Conservation (phyloP, 805 yeast species). For the Naumovozyma dairenensis region DNA sequence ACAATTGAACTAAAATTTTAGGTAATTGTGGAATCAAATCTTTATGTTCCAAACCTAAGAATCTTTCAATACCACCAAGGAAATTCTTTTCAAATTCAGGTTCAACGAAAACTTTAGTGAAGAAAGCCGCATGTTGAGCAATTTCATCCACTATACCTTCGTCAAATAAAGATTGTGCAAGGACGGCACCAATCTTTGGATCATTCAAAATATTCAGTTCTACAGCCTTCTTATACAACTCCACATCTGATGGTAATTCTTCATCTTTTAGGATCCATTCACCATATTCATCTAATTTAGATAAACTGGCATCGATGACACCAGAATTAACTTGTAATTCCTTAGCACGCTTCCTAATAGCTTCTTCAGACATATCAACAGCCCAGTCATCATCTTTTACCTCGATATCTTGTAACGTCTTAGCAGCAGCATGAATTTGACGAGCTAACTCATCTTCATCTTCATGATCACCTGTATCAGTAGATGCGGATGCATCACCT, state of each 20-base stretch:
- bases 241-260: conserved; percentile 72
- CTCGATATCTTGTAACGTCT: conserved; percentile 49
- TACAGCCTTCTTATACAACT: conserved; percentile 79
- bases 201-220: conserved; percentile 66
- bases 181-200: conserved; percentile 75
- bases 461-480: conserved; percentile 30
- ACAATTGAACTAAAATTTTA: conserved; percentile 68
- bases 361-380: conserved; percentile 93
- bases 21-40: conserved; percentile 65
- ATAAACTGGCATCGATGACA: conserved; percentile 32
- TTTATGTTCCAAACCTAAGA: conserved; percentile 73
- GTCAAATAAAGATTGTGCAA: conserved; percentile 82
- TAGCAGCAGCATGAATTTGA: conserved; percentile 78
- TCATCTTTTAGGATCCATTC: conserved; percentile 65
- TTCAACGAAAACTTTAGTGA: conserved; percentile 56
- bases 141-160: conserved; percentile 67
- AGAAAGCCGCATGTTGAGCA: conserved; percentile 68
- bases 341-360: conserved; percentile 82
- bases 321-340: conserved; percentile 63
- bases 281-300: conserved; percentile 68
- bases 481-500: conserved; percentile 15
- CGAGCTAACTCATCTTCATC: conserved; percentile 59
- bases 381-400: conserved; percentile 94
- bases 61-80: conserved; percentile 92
- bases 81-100: conserved; percentile 75